Conservation (phyloP, 495 filamentous ascomycete species). For the Podospora bellae-mahoneyi region DNA sequence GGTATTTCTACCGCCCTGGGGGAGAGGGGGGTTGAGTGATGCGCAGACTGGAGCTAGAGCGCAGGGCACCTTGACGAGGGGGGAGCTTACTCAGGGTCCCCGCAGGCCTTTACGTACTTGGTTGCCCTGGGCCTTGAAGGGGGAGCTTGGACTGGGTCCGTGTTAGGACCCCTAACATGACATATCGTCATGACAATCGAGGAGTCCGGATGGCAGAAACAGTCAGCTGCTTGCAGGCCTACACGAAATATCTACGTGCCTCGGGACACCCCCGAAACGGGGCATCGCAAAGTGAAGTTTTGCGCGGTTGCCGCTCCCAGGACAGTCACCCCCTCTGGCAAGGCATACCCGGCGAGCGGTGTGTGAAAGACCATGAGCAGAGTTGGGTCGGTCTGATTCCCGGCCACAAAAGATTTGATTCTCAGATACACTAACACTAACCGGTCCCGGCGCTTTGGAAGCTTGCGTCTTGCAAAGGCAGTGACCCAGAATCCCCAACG, state of each 20-base stretch:
- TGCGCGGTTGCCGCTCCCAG: constrained; percentile 5
- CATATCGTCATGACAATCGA: constrained; percentile 8
- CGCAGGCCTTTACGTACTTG: constrained; percentile 23
- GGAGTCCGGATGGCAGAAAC: constrained; percentile 18
- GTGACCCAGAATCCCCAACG: neutral
- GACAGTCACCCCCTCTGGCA: neutral
- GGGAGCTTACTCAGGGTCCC: constrained; percentile 42
- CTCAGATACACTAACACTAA: neutral
- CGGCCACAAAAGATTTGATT: constrained; percentile 1
- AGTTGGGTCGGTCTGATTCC: constrained; percentile 9
- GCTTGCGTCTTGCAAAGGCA: constrained; percentile 1
- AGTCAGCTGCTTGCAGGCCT: constrained; percentile 2
- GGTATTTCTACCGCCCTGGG: constrained; percentile 32
- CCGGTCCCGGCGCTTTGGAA: constrained; percentile 11
- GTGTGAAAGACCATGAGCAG: neutral
- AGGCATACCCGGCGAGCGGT: constrained; percentile 7
- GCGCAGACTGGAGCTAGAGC: constrained; percentile 30
- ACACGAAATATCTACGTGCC: neutral
- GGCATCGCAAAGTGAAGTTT: neutral
- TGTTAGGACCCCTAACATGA: constrained; percentile 14
- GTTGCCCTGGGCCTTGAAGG: constrained; percentile 17
- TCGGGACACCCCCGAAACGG: neutral
- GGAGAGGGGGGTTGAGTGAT: constrained; percentile 26
- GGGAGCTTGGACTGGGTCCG: constrained; percentile 17
- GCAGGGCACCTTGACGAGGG: constrained; percentile 28